phyloP scores from a whole-genome alignment of 83 land plant species.

The Diphasiastrum complanatum region DNA sequence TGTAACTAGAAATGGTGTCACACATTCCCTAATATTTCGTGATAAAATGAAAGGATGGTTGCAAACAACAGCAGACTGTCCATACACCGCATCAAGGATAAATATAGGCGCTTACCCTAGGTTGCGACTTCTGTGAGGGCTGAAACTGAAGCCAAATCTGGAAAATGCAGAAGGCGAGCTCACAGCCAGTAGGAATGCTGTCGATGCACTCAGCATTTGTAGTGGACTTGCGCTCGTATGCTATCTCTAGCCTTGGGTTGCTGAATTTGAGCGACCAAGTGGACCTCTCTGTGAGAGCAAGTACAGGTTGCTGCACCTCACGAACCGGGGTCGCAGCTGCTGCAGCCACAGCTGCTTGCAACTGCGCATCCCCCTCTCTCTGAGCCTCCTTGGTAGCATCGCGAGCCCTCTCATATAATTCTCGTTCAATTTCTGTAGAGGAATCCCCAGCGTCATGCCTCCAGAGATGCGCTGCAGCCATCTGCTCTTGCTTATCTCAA shows the following conservation, averaged over 20 bases:
- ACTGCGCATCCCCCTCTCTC: constrained; percentile 9
- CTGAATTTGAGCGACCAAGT: neutral
- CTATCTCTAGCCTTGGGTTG: neutral
- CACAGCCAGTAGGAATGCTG: neutral
- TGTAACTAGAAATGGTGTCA: too few relatives aligned
- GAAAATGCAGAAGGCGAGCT: constrained; percentile 5
- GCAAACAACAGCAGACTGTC: too few relatives aligned
- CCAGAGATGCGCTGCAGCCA: neutral
- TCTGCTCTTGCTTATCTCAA: too few relatives aligned
- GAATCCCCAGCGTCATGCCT: neutral
- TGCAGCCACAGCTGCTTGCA: constrained; percentile 13
- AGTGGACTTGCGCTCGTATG: neutral
- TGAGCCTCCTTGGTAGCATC: constrained; percentile 13
- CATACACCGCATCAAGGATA: too few relatives aligned
- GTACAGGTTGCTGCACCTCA: neutral
- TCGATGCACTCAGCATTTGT: neutral
- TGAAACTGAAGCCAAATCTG: neutral
- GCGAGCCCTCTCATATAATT: constrained; percentile 5
- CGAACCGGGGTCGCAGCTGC: neutral
- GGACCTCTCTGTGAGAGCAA: neutral
- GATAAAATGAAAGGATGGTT: too few relatives aligned
- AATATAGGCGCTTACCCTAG: too few relatives aligned
- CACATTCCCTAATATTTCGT: too few relatives aligned
- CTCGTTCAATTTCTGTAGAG: neutral
- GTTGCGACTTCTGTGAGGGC: too few relatives aligned